Percentiles rank a stretch among this genome's conserved stretches.
phyloP scores from a whole-genome alignment of 108 stramenopile genomes.

The Bacterosira constricta region DNA sequence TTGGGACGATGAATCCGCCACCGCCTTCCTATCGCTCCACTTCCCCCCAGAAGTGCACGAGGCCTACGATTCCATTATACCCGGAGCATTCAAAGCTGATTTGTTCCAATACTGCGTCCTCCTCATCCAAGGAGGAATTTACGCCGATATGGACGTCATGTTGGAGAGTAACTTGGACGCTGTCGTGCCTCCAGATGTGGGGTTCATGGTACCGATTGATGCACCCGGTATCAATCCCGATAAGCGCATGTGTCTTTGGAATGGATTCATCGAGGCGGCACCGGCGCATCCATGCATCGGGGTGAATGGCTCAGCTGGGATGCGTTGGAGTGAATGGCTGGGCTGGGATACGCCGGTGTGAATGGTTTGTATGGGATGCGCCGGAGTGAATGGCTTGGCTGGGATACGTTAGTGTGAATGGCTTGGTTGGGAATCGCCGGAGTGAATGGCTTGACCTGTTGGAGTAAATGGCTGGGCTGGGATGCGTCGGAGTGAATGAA shows the following conservation, averaged over 20 bases:
- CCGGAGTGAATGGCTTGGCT: too few relatives aligned
- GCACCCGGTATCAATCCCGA: constrained; percentile 50
- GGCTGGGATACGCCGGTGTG: too few relatives aligned
- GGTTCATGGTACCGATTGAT: constrained; percentile 60
- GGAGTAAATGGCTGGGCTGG: too few relatives aligned
- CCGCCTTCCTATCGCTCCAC: constrained; percentile 61
- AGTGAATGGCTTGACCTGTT: too few relatives aligned
- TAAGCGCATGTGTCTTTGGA: constrained; percentile 59
- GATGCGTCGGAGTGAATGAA: too few relatives aligned
- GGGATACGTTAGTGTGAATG: too few relatives aligned
- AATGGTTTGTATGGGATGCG: too few relatives aligned
- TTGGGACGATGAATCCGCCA: constrained; percentile 66
- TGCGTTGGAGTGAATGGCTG: too few relatives aligned
- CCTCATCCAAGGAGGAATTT: constrained; percentile 63
- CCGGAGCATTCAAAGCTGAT: constrained; percentile 70
- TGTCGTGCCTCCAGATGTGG: constrained; percentile 49
- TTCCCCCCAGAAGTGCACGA: constrained; percentile 75
- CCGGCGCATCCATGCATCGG: constrained; percentile 65
- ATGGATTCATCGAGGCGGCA: constrained; percentile 60
- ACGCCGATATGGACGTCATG: constrained; percentile 67
- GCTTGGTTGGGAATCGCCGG: too few relatives aligned
- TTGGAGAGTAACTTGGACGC: constrained; percentile 59
- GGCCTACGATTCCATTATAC: constrained; percentile 72
- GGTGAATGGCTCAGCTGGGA: too few relatives aligned
- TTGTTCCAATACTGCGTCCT: constrained; percentile 70